Evolutionary conservation across 257 asterid species (phyloP).

Genomic region (Salvia rosmarinus): DNA sequence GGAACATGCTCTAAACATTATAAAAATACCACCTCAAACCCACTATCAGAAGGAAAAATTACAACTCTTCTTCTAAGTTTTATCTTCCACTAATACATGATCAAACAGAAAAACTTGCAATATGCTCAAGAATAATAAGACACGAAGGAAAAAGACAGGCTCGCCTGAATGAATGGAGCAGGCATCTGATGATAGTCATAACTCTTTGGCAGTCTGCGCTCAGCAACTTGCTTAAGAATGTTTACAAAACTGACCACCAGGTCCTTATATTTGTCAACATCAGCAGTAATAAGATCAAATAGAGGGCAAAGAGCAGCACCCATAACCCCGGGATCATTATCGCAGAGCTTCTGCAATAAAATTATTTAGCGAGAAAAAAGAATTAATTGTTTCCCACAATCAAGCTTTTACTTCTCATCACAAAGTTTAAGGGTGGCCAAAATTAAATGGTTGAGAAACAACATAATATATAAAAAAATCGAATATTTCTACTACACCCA

Average conservation of each 20-base stretch:
- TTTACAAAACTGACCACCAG: conserved; percentile 84
- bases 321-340: conserved; percentile 99
- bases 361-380: conserved; percentile 22
- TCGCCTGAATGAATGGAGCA: conserved; percentile 95
- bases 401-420: conserved; percentile 23
- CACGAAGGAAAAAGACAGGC: background rate
- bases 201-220: conserved; percentile 89
- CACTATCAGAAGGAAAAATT: conserved; percentile 5
- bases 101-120: background rate
- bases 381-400: conserved; percentile 6
- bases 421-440: background rate
- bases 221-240: conserved; percentile 97
- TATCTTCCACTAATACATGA: conserved; percentile 22
- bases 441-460: background rate
- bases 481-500: conserved; percentile 17
- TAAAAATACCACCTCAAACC: conserved; percentile 10
- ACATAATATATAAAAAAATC: background rate
- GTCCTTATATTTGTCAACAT: conserved; percentile 80
- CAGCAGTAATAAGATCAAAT: conserved; percentile 74
- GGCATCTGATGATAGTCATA: conserved; percentile 99
- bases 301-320: conserved; percentile 97
- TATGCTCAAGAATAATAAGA: background rate
- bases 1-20: conserved; percentile 9
- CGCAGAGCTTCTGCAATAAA: conserved; percentile 80
- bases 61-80: conserved; percentile 21